A percentile compares a stretch with the other conserved stretches of the same genome.
Evolutionary conservation across 1,284 basidiomycete species (phyloP).

Genomic region (Ceratobasidium theobromae): DNA sequence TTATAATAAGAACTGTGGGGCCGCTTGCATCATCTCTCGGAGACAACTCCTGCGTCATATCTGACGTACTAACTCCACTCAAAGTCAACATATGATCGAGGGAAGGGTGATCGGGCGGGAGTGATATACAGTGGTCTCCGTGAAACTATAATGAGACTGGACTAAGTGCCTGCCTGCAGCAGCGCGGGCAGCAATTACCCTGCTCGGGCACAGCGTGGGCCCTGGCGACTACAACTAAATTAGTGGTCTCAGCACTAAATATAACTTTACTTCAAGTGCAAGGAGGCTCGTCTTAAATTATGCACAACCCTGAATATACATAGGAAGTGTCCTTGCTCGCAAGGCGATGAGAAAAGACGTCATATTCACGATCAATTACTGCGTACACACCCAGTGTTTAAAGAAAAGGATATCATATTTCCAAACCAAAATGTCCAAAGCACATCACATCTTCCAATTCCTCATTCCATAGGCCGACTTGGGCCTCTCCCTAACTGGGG

Average conservation of each 20-base stretch:
- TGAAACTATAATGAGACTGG: too few relatives aligned
- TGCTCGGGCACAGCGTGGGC: too few relatives aligned
- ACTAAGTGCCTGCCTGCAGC: too few relatives aligned
- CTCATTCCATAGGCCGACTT: constrained; percentile 65
- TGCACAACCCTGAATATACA: background rate
- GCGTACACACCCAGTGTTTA: constrained; percentile 2
- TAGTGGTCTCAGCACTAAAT: too few relatives aligned
- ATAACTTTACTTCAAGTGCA: too few relatives aligned
- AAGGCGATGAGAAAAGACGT: background rate
- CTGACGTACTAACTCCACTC: constrained; percentile 2
- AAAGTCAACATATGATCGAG: background rate
- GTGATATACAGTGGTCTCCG: too few relatives aligned
- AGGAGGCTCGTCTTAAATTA: too few relatives aligned
- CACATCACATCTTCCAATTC: constrained; percentile 35
- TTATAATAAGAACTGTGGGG: too few relatives aligned
- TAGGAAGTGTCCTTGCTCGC: background rate
- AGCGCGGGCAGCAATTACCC: too few relatives aligned
- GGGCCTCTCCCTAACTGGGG: constrained; percentile 45
- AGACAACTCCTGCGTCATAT: background rate
- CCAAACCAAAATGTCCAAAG: background rate
- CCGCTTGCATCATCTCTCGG: background rate
- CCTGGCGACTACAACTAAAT: too few relatives aligned
- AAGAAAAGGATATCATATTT: background rate
- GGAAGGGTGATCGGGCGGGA: background rate
- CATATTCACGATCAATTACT: background rate